A percentile compares a stretch with the other conserved stretches of the same genome.
Evolutionary conservation across 768 basidiomycete species (phyloP).

Genomic region (Boletus fagicola): DNA sequence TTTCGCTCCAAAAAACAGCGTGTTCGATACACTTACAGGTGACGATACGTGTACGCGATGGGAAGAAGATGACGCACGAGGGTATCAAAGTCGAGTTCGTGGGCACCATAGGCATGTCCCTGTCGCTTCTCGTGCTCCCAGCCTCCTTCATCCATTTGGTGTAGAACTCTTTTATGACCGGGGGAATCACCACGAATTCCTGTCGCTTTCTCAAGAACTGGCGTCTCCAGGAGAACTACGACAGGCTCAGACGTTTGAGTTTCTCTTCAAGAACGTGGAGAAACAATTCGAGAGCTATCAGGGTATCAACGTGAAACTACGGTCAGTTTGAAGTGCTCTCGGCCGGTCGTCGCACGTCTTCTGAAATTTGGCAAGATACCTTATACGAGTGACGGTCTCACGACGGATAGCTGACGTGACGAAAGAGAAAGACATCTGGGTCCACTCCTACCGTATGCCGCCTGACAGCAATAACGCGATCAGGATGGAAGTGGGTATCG

Average conservation of each 20-base stretch:
- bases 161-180: constrained; percentile 90
- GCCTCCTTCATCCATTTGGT: background rate
- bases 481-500: constrained; percentile 99
- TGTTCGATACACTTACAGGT: constrained; percentile 47
- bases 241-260: constrained; percentile 93
- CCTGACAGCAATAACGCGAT: constrained; percentile 97
- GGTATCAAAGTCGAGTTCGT: constrained; percentile 98
- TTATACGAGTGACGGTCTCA: constrained; percentile 86
- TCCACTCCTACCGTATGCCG: constrained; percentile 98
- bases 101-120: constrained; percentile 83
- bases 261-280: constrained; percentile 98
- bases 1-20: background rate
- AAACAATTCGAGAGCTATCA: constrained; percentile 98
- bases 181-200: constrained; percentile 97
- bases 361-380: constrained; percentile 60
- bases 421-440: constrained; percentile 96
- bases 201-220: constrained; percentile 92
- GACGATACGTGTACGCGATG: constrained; percentile 85
- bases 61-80: constrained; percentile 92
- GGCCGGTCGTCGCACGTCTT: background rate
- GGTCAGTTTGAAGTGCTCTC: constrained; percentile 49
- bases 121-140: background rate
- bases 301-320: constrained; percentile 96
- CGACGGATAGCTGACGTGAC: constrained; percentile 89
- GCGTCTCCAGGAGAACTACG: constrained; percentile 97